phyloP scores from a whole-genome alignment of 2,329 filamentous ascomycete genomes.

The Sporothrix luriei region DNA sequence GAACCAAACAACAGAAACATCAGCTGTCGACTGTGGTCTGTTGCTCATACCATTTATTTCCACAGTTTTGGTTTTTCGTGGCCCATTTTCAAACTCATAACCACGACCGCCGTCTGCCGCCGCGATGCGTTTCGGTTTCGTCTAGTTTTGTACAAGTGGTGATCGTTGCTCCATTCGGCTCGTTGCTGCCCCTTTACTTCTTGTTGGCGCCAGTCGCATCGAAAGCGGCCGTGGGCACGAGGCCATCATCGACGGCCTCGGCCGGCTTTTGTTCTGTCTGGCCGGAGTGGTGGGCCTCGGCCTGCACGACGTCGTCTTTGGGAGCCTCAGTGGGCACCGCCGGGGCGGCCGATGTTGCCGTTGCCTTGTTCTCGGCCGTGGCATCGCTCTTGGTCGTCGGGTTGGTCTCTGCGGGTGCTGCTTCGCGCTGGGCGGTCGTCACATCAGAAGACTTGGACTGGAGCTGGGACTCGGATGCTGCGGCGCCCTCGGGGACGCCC shows the following conservation, averaged over 20 bases:
- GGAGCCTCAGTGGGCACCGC: background rate
- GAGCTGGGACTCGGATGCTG: slow-evolving; percentile 28
- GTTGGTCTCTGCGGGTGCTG: background rate
- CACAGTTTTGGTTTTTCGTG: no score
- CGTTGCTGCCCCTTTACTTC: slow-evolving; percentile 27
- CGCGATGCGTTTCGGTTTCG: background rate
- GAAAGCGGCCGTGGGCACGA: slow-evolving; percentile 38
- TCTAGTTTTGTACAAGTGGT: slow-evolving; percentile 23
- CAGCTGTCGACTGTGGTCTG: background rate
- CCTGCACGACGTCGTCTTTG: slow-evolving; percentile 29
- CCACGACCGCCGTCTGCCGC: background rate
- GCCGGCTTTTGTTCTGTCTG: slow-evolving; percentile 6
- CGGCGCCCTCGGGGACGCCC: slow-evolving; percentile 40
- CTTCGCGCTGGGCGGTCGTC: background rate
- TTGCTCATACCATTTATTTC: background rate
- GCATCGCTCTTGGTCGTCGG: slow-evolving; percentile 3
- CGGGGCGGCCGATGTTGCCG: background rate
- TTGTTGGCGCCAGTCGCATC: slow-evolving; percentile 44
- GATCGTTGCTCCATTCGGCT: background rate
- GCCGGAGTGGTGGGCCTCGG: background rate
- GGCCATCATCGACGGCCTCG: slow-evolving; percentile 30
- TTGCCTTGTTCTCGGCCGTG: background rate
- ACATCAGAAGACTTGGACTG: slow-evolving; percentile 6
- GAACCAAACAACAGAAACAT: background rate
- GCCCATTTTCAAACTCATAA: no score